Evolutionary conservation across 805 yeast species (phyloP).

Genomic region (Hanseniaspora meyeri): DNA sequence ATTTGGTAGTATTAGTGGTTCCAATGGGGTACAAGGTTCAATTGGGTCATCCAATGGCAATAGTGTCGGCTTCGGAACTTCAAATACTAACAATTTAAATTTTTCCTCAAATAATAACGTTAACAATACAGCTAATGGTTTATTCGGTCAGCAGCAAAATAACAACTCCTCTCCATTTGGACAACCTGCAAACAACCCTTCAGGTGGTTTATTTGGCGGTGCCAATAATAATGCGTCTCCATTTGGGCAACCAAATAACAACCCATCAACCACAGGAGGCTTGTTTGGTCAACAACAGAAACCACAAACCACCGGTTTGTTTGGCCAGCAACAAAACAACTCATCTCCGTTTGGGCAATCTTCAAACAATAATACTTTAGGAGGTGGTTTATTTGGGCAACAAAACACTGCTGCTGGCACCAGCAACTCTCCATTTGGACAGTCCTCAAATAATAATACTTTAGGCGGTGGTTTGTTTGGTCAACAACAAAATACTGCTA

Average conservation of each 20-base stretch:
- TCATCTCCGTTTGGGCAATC: slow-evolving; percentile 24
- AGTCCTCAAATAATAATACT: slow-evolving; percentile 13
- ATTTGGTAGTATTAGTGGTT: slow-evolving; percentile 24
- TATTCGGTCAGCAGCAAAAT: slow-evolving; percentile 27
- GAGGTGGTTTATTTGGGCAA: slow-evolving; percentile 27
- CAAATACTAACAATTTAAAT: slow-evolving; percentile 6
- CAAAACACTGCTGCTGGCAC: not conserved
- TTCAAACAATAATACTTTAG: slow-evolving; percentile 16
- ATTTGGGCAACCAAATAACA: slow-evolving; percentile 24
- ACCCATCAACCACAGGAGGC: slow-evolving; percentile 20
- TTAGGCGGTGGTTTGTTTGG: slow-evolving; percentile 30
- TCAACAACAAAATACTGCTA: slow-evolving; percentile 16
- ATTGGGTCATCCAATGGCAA: slow-evolving; percentile 19
- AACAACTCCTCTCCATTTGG: slow-evolving; percentile 24
- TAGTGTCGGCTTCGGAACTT: slow-evolving; percentile 13
- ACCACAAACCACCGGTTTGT: slow-evolving; percentile 28
- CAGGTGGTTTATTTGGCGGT: slow-evolving; percentile 31
- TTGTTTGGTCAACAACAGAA: slow-evolving; percentile 23
- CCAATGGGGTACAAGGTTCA: slow-evolving; percentile 28
- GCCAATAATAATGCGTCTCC: slow-evolving; percentile 20
- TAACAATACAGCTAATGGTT: slow-evolving; percentile 18
- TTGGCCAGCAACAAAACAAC: slow-evolving; percentile 27
- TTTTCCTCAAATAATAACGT: slow-evolving; percentile 12
- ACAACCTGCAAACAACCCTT: slow-evolving; percentile 18
- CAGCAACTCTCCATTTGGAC: slow-evolving; percentile 25